Base-by-base conservation (phyloP, 768 basidiomycete genomes). In the Psilocybe sp. region DNA sequence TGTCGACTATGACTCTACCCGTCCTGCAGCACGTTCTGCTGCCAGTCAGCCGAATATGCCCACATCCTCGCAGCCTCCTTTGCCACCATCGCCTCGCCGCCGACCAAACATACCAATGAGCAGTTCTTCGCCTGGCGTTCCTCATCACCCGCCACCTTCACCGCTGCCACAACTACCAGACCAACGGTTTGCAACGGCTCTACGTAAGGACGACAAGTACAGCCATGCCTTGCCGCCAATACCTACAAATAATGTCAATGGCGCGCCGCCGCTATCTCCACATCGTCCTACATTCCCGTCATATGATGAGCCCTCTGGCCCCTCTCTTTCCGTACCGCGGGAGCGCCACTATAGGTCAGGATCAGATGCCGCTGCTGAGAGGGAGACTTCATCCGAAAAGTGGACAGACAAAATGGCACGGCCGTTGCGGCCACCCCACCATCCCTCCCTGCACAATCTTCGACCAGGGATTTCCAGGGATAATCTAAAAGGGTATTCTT, bases 331-430 rank as follows among this genome's bases (percentile, higher is more conserved):
- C 1, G 64, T 68, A 12, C 64, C 75, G 35, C 55, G 64, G 19
- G 49, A 59, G 44, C 55, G 67, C 52, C 54, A 63, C 56, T 58
- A 62, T 40, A 72, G 76, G 51, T 68, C 77, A 12, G 74, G 73
- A 20, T 81, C 82, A 2, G 81, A 83, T 64, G 74, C 76, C 16
- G 75, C 69, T 33, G 68, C 68, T 35, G 78, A 83, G 39, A 70
- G 77, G 23, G 80, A 82, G 50, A 64, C 66, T 38, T 59, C 65
- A 13, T 57, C 69, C n/a, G 77, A 81, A 54, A 66, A 65, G 46
- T 63, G 65, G 19, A 40, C 62, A 38, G 72, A 74, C 12, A 57
- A 51, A 28, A 52, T 61, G 11, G 52, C 55, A 32, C 66, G 60
- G 52, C 71, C 66, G 42, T 51, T 52, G 57, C 63, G 66, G 46